Percentiles rank a stretch among this genome's conserved stretches.
Conservation (phyloP, 2,329 filamentous ascomycete genomes). For the Hymenoscyphus repandus region DNA sequence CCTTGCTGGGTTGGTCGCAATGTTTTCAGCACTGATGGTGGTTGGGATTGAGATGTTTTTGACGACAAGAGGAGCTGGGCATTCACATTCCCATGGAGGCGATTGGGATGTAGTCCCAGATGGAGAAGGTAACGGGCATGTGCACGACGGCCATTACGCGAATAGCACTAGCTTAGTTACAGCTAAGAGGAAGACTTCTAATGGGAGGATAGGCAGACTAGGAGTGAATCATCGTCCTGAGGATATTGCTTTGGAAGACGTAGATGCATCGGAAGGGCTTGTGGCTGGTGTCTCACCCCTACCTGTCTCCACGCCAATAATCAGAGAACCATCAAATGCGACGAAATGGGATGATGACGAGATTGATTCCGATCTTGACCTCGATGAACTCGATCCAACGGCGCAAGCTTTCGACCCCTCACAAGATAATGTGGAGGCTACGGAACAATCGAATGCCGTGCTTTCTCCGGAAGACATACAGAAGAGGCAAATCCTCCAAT, state of each 20-base stretch:
- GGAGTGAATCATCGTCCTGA: constrained; percentile 38
- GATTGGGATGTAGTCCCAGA: constrained; percentile 25
- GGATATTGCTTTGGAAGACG: constrained; percentile 46
- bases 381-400: constrained; percentile 53
- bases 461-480: constrained; percentile 46
- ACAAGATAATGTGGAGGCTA: constrained; percentile 22
- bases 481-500: constrained; percentile 67
- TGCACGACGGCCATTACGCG: constrained; percentile 31
- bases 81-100: constrained; percentile 49
- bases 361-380: constrained; percentile 52
- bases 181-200: constrained; percentile 21
- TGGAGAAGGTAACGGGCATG: constrained; percentile 34
- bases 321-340: constrained; percentile 25
- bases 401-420: constrained; percentile 27
- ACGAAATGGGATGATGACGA: constrained; percentile 30
- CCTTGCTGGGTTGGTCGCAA: constrained; percentile 75
- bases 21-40: constrained; percentile 76
- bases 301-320: constrained; percentile 46
- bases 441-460: constrained; percentile 27
- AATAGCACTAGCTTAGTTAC: constrained; percentile 11
- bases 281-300: constrained; percentile 55
- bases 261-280: constrained; percentile 48
- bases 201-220: constrained; percentile 25
- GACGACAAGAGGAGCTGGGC: constrained; percentile 61
- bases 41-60: constrained; percentile 87